Base-by-base conservation (phyloP, 1,284 basidiomycete species). In the Naganishia albida region DNA sequence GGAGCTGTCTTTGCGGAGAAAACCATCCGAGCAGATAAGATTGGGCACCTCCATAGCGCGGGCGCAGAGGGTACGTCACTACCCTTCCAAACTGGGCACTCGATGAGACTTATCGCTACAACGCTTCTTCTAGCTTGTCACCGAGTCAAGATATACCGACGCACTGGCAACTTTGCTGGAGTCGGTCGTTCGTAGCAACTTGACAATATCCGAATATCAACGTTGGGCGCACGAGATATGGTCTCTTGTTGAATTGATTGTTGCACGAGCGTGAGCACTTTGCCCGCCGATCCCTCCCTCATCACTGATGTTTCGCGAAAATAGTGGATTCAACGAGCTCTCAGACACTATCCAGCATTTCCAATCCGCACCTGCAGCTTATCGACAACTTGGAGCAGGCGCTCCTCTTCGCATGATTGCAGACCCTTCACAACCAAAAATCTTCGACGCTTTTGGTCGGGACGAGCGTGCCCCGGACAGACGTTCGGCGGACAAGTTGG, bases 211-310 rank as follows among this genome's bases (percentile, higher is more conserved):
- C 26, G 69, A 72, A 7, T 78, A 76, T 67, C 72, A 73, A 34
- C 50, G 66, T 3, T 78, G 76, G 77, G 65, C 72, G 0, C 60
- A 70, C 13, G 70, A 70, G 0, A 67, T 77, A 18, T 78, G 75
- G 75, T 54, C 62, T 6, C 53, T 77, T 0, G 63, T 77, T 1
- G 72, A 73, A 26, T 56, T 70, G 13, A 66, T 66, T 56, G 62
- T 71, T 4, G 63, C 16, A 10, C 59, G 73, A 26, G 66, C 69
- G 66, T 75, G n/a, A 63, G 72, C 26, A 10, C 30, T 10, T 48
- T 48, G 7, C n/a, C 12, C 12, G 25, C 10, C 34, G 10, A 20
- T 15, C 16, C 12, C 20, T 3, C 16, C 10, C 20, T 7, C 3
- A 30, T 10, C 23, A 20, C 54, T 52, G 42, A 38, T 13, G 25